Percentiles rank a stretch among this genome's conserved stretches.
phyloP scores from a whole-genome alignment of 208 protist species.

The Crithidia bombi region DNA sequence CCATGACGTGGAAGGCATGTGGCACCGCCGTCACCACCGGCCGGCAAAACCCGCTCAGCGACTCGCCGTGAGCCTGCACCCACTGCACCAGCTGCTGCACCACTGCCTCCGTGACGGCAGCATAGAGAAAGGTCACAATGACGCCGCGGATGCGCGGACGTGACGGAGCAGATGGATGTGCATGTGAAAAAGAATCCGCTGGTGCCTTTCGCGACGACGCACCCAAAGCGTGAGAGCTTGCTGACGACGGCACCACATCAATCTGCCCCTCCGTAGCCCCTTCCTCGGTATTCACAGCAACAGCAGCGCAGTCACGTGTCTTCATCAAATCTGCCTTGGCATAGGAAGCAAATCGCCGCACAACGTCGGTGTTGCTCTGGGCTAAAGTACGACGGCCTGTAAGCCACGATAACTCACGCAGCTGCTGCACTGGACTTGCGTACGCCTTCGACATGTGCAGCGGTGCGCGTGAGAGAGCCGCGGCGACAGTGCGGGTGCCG shows the following conservation, averaged over 20 bases:
- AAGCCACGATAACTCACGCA: slow-evolving; percentile 2
- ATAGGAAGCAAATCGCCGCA: not conserved
- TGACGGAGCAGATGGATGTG: no score
- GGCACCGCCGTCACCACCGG: not conserved
- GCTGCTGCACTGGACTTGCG: slow-evolving; percentile 1
- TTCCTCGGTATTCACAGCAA: not conserved
- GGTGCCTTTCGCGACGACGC: no score
- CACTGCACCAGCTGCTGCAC: slow-evolving; percentile 11
- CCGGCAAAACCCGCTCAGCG: slow-evolving; percentile 5
- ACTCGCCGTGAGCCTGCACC: not conserved
- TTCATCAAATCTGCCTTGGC: not conserved
- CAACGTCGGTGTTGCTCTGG: not conserved
- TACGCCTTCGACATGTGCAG: not conserved
- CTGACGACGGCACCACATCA: no score
- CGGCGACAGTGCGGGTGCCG: not conserved
- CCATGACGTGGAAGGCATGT: slow-evolving; percentile 5
- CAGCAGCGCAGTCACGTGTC: not conserved
- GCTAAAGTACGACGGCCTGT: not conserved
- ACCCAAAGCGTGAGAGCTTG: no score
- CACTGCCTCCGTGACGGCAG: not conserved
- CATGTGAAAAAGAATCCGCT: no score
- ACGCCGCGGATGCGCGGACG: not conserved
- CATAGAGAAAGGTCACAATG: slow-evolving; percentile 3
- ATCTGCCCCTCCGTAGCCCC: no score
- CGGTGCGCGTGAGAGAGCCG: not conserved